phyloP scores from a whole-genome alignment of 2,329 filamentous ascomycete genomes.

The Pseudopyrenochaeta lycopersici region DNA sequence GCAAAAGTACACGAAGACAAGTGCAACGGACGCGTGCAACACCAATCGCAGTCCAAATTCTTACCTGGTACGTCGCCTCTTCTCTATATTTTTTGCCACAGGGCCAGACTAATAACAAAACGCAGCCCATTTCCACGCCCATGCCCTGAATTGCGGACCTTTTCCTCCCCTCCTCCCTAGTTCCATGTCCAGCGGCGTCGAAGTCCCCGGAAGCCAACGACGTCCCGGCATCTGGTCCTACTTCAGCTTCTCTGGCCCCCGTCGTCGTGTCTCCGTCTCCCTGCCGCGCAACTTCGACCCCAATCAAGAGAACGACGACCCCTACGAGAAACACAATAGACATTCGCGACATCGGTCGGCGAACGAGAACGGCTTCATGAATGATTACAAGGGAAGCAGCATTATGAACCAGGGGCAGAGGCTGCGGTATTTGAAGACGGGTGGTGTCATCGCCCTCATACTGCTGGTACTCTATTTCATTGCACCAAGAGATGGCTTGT shows the following conservation, averaged over 20 bases:
- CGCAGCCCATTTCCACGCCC: conserved; percentile 29
- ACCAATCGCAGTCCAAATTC: conserved; percentile 16
- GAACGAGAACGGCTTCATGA: conserved; percentile 51
- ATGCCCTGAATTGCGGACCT: conserved; percentile 29
- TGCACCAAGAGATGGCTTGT: conserved; percentile 52
- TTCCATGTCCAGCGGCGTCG: conserved; percentile 65
- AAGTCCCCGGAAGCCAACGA: conserved; percentile 54
- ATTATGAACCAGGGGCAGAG: conserved; percentile 71
- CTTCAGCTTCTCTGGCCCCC: conserved; percentile 59
- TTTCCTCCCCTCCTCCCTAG: conserved; percentile 32
- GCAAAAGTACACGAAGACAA: conserved; percentile 27
- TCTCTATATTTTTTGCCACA: conserved; percentile 9
- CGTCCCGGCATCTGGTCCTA: conserved; percentile 63
- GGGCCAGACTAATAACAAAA: conserved; percentile 17
- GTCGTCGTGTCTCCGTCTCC: conserved; percentile 62
- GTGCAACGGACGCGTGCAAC: conserved; percentile 24
- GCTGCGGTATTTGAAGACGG: conserved; percentile 69
- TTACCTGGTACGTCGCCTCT: conserved; percentile 17
- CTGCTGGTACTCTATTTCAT: conserved; percentile 67
- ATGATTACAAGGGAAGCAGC: conserved; percentile 55
- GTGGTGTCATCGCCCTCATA: conserved; percentile 66
- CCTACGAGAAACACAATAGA: conserved; percentile 58
- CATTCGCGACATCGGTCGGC: conserved; percentile 49
- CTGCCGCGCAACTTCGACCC: conserved; percentile 54
- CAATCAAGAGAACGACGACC: conserved; percentile 49